phyloP scores from a whole-genome alignment of 441 rosid genomes.

The Lepidium campestre region DNA sequence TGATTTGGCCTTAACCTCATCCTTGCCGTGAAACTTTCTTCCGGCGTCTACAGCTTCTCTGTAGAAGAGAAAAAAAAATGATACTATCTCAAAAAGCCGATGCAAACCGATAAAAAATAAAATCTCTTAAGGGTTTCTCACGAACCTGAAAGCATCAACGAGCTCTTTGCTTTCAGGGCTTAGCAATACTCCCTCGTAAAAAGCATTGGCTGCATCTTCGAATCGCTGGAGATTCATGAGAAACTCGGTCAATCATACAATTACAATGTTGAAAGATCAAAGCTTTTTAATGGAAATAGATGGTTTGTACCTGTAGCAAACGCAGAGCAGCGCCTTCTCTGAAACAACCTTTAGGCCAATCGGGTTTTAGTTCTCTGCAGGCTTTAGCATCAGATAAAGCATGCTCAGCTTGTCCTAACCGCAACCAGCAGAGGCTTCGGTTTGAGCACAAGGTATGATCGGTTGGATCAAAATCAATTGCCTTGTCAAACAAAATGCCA shows the following conservation, averaged over 20 bases:
- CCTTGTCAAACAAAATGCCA: constrained; percentile 36
- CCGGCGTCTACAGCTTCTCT: constrained; percentile 92
- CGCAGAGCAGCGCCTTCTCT: constrained; percentile 93
- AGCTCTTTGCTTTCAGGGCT: constrained; percentile 86
- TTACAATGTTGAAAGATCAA: background rate
- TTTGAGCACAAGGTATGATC: constrained; percentile 72
- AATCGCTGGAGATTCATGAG: constrained; percentile 47
- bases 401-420: constrained; percentile 66
- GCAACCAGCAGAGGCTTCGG: constrained; percentile 92
- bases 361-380: constrained; percentile 65
- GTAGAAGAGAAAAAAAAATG: constrained; percentile 10
- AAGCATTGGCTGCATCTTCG: constrained; percentile 91
- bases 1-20: constrained; percentile 25
- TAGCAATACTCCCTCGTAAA: constrained; percentile 78
- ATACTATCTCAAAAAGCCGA: background rate
- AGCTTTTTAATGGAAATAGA: background rate
- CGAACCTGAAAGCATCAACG: constrained; percentile 67
- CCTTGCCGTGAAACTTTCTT: constrained; percentile 56
- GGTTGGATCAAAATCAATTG: constrained; percentile 76
- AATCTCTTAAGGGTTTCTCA: background rate
- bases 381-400: constrained; percentile 77
- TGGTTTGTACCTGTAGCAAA: constrained; percentile 50
- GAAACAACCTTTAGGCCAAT: constrained; percentile 88
- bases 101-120: background rate
- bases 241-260: background rate